Percentiles rank a stretch among this genome's conserved stretches.
Conservation (phyloP, 2,329 filamentous ascomycete genomes). For the Cercospora zeina region DNA sequence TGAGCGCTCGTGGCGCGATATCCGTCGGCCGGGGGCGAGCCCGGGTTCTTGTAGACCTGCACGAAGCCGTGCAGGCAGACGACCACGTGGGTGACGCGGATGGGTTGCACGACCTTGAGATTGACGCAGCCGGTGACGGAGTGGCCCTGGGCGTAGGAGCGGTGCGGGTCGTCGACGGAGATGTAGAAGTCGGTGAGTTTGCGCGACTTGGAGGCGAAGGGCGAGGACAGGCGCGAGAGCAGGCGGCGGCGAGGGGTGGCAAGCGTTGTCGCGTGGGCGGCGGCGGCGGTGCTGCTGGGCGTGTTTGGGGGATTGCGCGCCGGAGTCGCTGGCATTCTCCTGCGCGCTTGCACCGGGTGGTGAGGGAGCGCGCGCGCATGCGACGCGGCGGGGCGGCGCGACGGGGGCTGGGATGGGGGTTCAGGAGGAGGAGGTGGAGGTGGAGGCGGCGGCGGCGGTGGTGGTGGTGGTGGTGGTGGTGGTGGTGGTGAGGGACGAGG, state of each 20-base stretch:
- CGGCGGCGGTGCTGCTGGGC: conserved; percentile 12
- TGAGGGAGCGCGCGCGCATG: conserved; percentile 21
- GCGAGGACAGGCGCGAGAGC: conserved; percentile 58
- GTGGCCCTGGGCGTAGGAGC: conserved; percentile 73
- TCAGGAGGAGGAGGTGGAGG: background rate
- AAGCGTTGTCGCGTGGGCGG: background rate
- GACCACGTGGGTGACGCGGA: conserved; percentile 76
- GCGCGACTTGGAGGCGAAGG: conserved; percentile 58
- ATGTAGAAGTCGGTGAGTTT: conserved; percentile 78
- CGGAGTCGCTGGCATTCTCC: conserved; percentile 25
- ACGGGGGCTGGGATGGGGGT: background rate
- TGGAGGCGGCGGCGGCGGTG: background rate
- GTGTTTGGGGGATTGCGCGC: conserved; percentile 20
- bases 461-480: background rate
- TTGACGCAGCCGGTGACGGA: conserved; percentile 71
- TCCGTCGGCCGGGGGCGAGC: conserved; percentile 57
- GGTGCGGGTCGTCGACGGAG: conserved; percentile 73
- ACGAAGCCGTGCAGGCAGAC: conserved; percentile 77
- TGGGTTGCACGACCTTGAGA: conserved; percentile 69
- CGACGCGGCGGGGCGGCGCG: conserved; percentile 3
- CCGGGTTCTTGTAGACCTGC: conserved; percentile 72
- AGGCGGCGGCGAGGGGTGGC: conserved; percentile 40
- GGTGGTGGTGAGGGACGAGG: background rate
- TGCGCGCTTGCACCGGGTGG: background rate
- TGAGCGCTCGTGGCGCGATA: conserved; percentile 52